Evolutionary conservation across 495 filamentous ascomycete genomes (phyloP), one percentile per base, ranked within the genome.

Genomic region (Xylaria cubensis): DNA sequence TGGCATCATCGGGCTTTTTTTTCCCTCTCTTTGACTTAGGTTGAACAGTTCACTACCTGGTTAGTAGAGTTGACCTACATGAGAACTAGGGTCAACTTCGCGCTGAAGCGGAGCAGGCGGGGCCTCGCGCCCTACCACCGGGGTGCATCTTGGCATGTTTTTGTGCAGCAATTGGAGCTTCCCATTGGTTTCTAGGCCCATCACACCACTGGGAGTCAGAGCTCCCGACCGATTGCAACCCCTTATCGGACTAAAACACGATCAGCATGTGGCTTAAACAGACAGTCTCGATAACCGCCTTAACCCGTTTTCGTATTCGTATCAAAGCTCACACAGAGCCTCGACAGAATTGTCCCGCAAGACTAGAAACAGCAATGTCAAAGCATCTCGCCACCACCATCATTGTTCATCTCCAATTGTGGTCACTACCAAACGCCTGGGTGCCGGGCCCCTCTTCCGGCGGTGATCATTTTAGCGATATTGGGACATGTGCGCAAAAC

Each of bases 261-360:
- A 63, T 42, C 42, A 63, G 24, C 48, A 46, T 15, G 4, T 5
- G 3, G n/a, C 9, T 53, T 64, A 71, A 65, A 71, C 36, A 56
- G 36, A 72, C 70, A 17, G 70, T 72, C 69, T 41, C 5, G 3
- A 17, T n/a, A 44, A 39, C 46, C 48, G 32, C 61, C 51, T 21
- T 64, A 51, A 39, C 12, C 34, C 70, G 70, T 67, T 66, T 72
- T 72, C 70, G 70, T 72, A 72, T 72, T 72, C 70, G 70, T 67
- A 72, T 72, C 63, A 12, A 51, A 61, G 26, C 36, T 42, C 34
- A n/a, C 3, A 34, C 19, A 56, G 26, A 36, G 26, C 34, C 44
- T 42, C 48, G 12, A 39, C 36, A 4, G 21, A 13, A 32, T 17
- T 26, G 21, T 42, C 39, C 61, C 21, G 34, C 58, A 61, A 39